Evolutionary conservation across 1,284 basidiomycete species (phyloP).

Genomic region (Tylopilus sp.): DNA sequence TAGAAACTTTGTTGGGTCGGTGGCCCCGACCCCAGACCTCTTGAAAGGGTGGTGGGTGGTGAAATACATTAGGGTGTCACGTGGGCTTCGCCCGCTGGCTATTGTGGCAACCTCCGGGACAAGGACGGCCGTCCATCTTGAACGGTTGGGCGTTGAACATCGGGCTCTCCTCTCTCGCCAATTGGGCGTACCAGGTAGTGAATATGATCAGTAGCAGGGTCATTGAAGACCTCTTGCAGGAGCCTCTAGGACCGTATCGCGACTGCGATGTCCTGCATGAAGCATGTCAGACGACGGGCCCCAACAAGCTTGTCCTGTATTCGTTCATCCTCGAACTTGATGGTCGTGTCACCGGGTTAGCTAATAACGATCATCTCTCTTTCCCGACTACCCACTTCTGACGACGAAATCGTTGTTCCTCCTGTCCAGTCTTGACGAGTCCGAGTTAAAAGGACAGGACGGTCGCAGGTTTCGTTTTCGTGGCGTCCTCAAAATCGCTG

Average conservation of each 20-base stretch:
- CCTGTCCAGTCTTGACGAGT: conserved; percentile 28
- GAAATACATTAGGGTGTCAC: too few species aligned
- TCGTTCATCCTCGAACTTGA: conserved; percentile 30
- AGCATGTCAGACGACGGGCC: conserved; percentile 17
- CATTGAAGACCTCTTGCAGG: conserved; percentile 22
- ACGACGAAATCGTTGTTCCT: not conserved
- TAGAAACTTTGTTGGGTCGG: not conserved
- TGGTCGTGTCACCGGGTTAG: conserved; percentile 25
- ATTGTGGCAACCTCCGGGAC: too few species aligned
- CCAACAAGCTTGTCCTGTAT: conserved; percentile 22
- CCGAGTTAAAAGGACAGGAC: conserved; percentile 23
- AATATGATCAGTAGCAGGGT: conserved; percentile 22
- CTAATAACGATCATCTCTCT: not conserved
- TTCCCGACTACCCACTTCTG: not conserved
- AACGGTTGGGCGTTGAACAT: not conserved
- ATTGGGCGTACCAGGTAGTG: not conserved
- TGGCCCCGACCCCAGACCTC: too few species aligned
- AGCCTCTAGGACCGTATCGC: conserved; percentile 32
- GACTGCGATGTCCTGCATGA: conserved; percentile 25
- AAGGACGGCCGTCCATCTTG: too few species aligned
- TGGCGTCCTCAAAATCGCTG: conserved; percentile 44
- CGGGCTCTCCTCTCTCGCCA: not conserved
- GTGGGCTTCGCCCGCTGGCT: too few species aligned
- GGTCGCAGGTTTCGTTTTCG: conserved; percentile 39
- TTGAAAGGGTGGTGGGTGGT: too few species aligned